A percentile compares a stretch with the other conserved stretches of the same genome.
phyloP scores from a whole-genome alignment of 306 rosid species.

The Trifolium dubium region DNA sequence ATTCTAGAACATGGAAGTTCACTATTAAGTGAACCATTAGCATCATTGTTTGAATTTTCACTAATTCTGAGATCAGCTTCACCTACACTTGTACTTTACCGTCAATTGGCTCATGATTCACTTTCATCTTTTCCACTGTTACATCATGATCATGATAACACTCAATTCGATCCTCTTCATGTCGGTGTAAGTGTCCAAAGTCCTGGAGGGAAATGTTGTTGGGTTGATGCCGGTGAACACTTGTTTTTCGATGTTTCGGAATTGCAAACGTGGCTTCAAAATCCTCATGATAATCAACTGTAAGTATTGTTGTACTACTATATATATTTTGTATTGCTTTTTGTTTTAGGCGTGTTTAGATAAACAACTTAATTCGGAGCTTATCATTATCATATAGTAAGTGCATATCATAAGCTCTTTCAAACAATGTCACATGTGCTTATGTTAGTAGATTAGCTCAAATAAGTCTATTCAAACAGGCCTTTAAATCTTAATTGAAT shows the following conservation, averaged over 20 bases:
- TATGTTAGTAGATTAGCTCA: no score
- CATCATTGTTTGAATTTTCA: constrained; percentile 81
- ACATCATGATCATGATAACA: constrained; percentile 44
- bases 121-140: constrained; percentile 77
- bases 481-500: no score
- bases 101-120: constrained; percentile 79
- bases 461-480: no score
- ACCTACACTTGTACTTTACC: constrained; percentile 80
- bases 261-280: constrained; percentile 60
- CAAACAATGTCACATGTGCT: no score
- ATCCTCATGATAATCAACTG: constrained; percentile 46
- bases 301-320: constrained; percentile 48
- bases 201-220: constrained; percentile 78
- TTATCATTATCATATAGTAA: neutral
- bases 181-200: constrained; percentile 54
- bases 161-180: constrained; percentile 58
- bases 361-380: neutral
- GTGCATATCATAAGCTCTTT: neutral
- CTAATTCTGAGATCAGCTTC: constrained; percentile 88
- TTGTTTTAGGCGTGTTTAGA: neutral
- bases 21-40: constrained; percentile 68
- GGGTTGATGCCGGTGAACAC: constrained; percentile 82
- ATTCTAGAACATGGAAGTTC: constrained; percentile 58
- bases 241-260: constrained; percentile 68
- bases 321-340: neutral